A percentile compares a stretch with the other conserved stretches of the same genome.
Conservation (phyloP, 768 basidiomycete species). For the Tulasnella sp. region DNA sequence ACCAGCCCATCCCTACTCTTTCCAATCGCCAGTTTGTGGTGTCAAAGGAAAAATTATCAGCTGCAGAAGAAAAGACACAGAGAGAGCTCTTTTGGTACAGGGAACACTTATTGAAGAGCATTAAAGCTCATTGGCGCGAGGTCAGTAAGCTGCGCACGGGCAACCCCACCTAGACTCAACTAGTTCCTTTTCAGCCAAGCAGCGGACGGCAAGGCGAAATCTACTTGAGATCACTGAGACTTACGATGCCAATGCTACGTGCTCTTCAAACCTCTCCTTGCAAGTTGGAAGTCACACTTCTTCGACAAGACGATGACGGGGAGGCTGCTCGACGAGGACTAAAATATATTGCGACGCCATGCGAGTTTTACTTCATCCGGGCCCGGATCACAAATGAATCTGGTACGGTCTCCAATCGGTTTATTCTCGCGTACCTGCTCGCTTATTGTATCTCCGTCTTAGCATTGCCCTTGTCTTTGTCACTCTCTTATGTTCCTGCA, state of each 20-base stretch:
- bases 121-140: constrained; percentile 79
- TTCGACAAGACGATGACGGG: constrained; percentile 28
- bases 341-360: constrained; percentile 46
- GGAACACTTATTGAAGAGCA: constrained; percentile 66
- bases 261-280: constrained; percentile 62
- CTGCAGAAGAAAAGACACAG: constrained; percentile 52
- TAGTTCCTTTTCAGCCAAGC: constrained; percentile 39
- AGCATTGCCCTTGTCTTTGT: constrained; percentile 50
- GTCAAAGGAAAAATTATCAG: constrained; percentile 56
- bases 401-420: constrained; percentile 39
- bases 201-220: constrained; percentile 72
- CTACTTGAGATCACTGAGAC: constrained; percentile 65
- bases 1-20: constrained; percentile 69
- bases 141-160: constrained; percentile 36
- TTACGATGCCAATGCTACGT: constrained; percentile 74
- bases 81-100: constrained; percentile 93
- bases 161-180: background rate
- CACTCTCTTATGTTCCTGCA: constrained; percentile 38
- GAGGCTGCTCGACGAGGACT: constrained; percentile 32
- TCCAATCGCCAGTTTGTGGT: constrained; percentile 90
- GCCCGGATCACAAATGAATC: constrained; percentile 56
- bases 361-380: constrained; percentile 57
- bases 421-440: background rate
- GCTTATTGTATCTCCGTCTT: constrained; percentile 9
- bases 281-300: constrained; percentile 49